Conservation (phyloP, 176 grass and related monocot species). For the Bolboschoenus planiculmis region DNA sequence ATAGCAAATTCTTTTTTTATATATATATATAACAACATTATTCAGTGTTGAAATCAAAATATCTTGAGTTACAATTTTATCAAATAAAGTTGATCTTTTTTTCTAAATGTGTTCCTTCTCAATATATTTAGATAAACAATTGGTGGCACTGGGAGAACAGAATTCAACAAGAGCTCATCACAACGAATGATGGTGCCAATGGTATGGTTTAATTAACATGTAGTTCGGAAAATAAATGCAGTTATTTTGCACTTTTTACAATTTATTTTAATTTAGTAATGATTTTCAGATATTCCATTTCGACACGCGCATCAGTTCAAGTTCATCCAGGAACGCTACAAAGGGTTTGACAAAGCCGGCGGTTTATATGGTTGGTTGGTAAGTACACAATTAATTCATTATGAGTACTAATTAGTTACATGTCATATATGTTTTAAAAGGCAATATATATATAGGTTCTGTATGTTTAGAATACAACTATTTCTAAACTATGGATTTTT, state of each 20-base stretch:
- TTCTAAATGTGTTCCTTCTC: neutral
- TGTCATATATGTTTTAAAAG: neutral
- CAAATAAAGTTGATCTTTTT: neutral
- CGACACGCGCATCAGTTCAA: constrained; percentile 18
- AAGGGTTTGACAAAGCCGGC: constrained; percentile 32
- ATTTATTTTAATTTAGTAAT: neutral
- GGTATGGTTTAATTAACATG: constrained; percentile 17
- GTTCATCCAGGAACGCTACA: constrained; percentile 37
- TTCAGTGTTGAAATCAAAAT: neutral
- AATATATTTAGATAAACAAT: constrained; percentile 22
- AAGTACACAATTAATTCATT: constrained; percentile 3
- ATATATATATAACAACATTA: neutral
- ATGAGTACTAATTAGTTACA: neutral
- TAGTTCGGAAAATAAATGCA: neutral
- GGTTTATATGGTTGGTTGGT: constrained; percentile 49
- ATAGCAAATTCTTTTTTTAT: neutral
- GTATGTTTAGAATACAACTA: neutral
- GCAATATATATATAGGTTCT: too few relatives aligned
- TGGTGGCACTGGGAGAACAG: constrained; percentile 36
- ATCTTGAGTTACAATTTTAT: neutral
- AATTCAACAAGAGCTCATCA: constrained; percentile 9
- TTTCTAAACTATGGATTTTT: neutral
- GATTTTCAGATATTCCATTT: constrained; percentile 21
- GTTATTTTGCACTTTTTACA: neutral
- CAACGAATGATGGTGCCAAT: neutral